Conservation (phyloP, 306 rosid genomes). For the Rosa chinensis region DNA sequence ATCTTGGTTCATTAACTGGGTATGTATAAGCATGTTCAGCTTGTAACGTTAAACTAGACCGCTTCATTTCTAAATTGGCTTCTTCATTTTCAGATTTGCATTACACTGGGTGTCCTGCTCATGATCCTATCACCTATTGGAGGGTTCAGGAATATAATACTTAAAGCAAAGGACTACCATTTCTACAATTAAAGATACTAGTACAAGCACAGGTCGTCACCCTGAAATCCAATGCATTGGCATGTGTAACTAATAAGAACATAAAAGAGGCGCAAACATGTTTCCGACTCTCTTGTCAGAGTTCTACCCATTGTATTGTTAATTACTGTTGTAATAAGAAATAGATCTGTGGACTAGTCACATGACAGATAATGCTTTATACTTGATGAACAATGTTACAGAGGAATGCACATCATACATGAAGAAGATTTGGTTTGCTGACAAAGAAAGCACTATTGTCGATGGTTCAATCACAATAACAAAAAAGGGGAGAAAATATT, state of each 20-base stretch:
- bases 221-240: neutral
- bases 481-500: neutral
- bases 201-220: neutral
- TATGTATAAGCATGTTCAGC: slow-evolving; percentile 23
- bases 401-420: neutral
- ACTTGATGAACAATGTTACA: neutral
- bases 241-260: neutral
- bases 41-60: neutral
- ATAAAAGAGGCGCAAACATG: neutral
- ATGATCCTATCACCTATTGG: slow-evolving; percentile 72
- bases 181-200: slow-evolving; percentile 34
- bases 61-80: neutral
- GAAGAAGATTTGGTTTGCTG: neutral
- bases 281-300: neutral
- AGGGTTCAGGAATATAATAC: slow-evolving; percentile 56
- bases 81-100: slow-evolving; percentile 53
- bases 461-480: neutral
- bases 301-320: neutral
- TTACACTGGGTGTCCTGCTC: slow-evolving; percentile 52
- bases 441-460: neutral
- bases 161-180: slow-evolving; percentile 50
- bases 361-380: neutral
- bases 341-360: neutral
- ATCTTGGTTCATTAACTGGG: slow-evolving; percentile 72
- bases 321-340: neutral